Conservation (phyloP, 331 rosid species). For the Cydonia oblonga region DNA sequence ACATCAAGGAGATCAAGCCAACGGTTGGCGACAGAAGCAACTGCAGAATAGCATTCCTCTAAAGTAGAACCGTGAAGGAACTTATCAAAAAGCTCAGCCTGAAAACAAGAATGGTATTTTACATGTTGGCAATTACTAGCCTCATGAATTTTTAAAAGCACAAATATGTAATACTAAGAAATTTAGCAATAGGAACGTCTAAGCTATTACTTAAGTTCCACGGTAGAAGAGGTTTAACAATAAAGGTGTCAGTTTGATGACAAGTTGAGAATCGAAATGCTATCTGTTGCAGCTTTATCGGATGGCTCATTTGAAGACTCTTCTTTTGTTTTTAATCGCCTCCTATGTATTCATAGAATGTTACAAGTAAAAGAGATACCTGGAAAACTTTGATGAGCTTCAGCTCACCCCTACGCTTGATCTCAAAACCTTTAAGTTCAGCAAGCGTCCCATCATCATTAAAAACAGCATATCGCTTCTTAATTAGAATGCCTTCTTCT, state of each 20-base stretch:
- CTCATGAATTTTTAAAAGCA: neutral
- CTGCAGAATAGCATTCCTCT: conserved; percentile 83
- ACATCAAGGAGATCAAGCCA: conserved; percentile 99
- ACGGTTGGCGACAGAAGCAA: conserved; percentile 76
- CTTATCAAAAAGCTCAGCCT: conserved; percentile 97
- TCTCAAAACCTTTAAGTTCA: conserved; percentile 98
- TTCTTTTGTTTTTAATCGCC: neutral
- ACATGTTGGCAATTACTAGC: neutral
- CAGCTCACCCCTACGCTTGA: conserved; percentile 98
- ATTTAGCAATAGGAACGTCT: neutral
- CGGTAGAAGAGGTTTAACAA: neutral
- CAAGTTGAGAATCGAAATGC: neutral
- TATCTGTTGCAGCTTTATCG: neutral
- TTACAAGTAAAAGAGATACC: conserved; percentile 30
- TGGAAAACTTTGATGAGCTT: conserved; percentile 99
- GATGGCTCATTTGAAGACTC: neutral
- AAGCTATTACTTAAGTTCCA: neutral
- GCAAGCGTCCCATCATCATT: conserved; percentile 97
- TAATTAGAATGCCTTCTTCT: conserved; percentile 94
- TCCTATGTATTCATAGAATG: neutral
- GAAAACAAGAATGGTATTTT: conserved; percentile 20
- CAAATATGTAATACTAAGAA: neutral
- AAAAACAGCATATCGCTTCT: conserved; percentile 96
- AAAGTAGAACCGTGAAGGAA: conserved; percentile 87
- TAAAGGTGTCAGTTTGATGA: neutral